A percentile compares a stretch with the other conserved stretches of the same genome.
phyloP scores from a whole-genome alignment of 2,329 filamentous ascomycete genomes.

The Claviceps sp. region DNA sequence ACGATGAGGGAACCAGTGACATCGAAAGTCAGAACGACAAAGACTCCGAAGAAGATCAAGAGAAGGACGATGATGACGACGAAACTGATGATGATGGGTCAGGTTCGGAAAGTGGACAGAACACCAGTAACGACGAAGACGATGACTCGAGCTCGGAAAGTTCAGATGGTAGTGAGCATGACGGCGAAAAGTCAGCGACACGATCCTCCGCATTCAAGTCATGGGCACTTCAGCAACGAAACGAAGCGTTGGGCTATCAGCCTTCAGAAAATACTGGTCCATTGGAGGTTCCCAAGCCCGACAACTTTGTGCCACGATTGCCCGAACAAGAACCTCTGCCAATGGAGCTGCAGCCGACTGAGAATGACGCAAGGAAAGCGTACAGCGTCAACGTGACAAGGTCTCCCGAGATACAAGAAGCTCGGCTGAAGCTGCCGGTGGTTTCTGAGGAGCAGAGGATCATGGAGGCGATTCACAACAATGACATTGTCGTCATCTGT shows the following conservation, averaged over 20 bases:
- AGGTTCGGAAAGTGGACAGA: conserved; percentile 9
- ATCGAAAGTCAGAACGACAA: conserved; percentile 10
- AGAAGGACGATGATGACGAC: conserved; percentile 10
- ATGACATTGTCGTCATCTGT: conserved; percentile 81
- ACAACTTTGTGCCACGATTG: conserved; percentile 52
- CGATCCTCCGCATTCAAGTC: conserved; percentile 67
- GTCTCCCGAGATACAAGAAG: conserved; percentile 59
- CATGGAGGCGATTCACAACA: conserved; percentile 93
- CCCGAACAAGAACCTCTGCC: conserved; percentile 60
- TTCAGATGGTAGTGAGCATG: conserved; percentile 13
- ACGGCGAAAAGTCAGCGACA: conserved; percentile 17
- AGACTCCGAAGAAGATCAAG: conserved; percentile 14
- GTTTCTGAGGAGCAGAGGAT: conserved; percentile 93
- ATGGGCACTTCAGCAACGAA: conserved; percentile 80
- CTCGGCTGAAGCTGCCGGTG: conserved; percentile 69
- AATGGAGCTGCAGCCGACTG: conserved; percentile 47
- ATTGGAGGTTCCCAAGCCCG: conserved; percentile 40
- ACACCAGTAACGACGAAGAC: conserved; percentile 15
- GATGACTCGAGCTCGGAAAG: conserved; percentile 21
- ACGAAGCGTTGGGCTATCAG: conserved; percentile 61
- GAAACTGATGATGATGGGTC: conserved; percentile 20
- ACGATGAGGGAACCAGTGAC: conserved; percentile 19
- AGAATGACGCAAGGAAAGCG: conserved; percentile 52
- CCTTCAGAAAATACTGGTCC: conserved; percentile 29
- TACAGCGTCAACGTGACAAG: conserved; percentile 63